Conservation (phyloP, 2,329 filamentous ascomycete species). For the Curvularia eragrostidis region DNA sequence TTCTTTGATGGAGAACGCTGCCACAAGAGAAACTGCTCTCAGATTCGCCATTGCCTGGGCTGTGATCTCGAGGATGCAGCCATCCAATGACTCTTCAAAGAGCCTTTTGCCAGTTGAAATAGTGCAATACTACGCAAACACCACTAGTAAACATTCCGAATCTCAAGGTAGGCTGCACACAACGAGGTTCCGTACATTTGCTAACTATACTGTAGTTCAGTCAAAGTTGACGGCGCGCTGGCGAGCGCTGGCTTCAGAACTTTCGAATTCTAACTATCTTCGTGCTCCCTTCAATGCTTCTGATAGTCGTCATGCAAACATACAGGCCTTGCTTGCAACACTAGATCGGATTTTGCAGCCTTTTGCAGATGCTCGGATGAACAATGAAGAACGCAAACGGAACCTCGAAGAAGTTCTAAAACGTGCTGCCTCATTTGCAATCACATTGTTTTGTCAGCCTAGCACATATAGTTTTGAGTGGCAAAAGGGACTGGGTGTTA, state of each 20-base stretch:
- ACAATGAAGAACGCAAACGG: slow-evolving; percentile 34
- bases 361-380: slow-evolving; percentile 35
- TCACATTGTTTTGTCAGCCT: slow-evolving; percentile 47
- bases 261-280: slow-evolving; percentile 37
- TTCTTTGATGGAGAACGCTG: slow-evolving; percentile 36
- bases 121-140: slow-evolving; percentile 28
- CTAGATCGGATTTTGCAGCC: slow-evolving; percentile 40
- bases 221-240: slow-evolving; percentile 33
- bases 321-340: slow-evolving; percentile 25
- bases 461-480: slow-evolving; percentile 46
- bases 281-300: slow-evolving; percentile 32
- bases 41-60: slow-evolving; percentile 45
- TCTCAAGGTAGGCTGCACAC: slow-evolving; percentile 23
- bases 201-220: slow-evolving; percentile 21
- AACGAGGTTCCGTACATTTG: neutral
- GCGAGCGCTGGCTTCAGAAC: slow-evolving; percentile 41
- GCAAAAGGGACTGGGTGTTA: slow-evolving; percentile 30
- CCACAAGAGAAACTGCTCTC: slow-evolving; percentile 38
- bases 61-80: slow-evolving; percentile 32
- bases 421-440: slow-evolving; percentile 44
- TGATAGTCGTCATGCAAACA: slow-evolving; percentile 36
- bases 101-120: slow-evolving; percentile 41
- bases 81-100: slow-evolving; percentile 18
- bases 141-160: slow-evolving; percentile 14
- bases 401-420: slow-evolving; percentile 49